A percentile compares a stretch with the other conserved stretches of the same genome.
These are phyloP conservation scores for Argentina anserina DNA, from an alignment of 306 rosid species.

Conservation along the genomic window DNA sequence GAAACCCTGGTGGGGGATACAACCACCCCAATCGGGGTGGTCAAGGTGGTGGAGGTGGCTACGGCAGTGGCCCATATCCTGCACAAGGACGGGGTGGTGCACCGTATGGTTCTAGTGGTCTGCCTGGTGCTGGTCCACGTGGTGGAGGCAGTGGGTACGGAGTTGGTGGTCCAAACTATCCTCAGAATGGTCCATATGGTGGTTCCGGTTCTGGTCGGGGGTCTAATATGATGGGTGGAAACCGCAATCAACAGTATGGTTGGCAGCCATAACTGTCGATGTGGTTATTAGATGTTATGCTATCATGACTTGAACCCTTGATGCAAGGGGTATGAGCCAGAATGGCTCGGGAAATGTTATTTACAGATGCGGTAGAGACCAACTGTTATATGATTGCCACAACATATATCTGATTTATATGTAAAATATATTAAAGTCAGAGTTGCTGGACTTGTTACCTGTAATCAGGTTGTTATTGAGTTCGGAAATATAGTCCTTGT, in stretches of 20 bases:
- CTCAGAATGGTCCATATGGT: slow-evolving; percentile 40
- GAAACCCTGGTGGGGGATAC: slow-evolving; percentile 43
- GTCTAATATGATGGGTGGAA: slow-evolving; percentile 48
- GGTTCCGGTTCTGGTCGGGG: slow-evolving; percentile 45
- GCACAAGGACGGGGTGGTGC: slow-evolving; percentile 49
- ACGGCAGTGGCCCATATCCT: slow-evolving; percentile 39
- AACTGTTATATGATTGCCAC: not conserved
- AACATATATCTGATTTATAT: not conserved
- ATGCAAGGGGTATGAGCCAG: not conserved
- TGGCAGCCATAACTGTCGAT: slow-evolving; percentile 33
- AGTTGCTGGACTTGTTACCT: not conserved
- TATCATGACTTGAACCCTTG: not conserved
- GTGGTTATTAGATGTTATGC: not conserved
- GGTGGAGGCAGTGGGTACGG: slow-evolving; percentile 50
- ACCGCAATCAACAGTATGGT: slow-evolving; percentile 47
- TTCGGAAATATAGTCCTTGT: not conserved
- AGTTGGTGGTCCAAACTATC: slow-evolving; percentile 41
- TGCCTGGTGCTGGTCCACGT: slow-evolving; percentile 41
- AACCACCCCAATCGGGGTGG: slow-evolving; percentile 41
- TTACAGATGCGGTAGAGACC: not conserved
- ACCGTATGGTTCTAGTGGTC: slow-evolving; percentile 41
- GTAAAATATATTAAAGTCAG: not conserved
- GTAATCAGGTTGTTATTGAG: not conserved
- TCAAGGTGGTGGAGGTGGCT: slow-evolving; percentile 40
- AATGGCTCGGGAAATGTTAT: not conserved